Evolutionary conservation across 345 rosid genomes (phyloP).

Genomic region (Eucalyptus globulus): DNA sequence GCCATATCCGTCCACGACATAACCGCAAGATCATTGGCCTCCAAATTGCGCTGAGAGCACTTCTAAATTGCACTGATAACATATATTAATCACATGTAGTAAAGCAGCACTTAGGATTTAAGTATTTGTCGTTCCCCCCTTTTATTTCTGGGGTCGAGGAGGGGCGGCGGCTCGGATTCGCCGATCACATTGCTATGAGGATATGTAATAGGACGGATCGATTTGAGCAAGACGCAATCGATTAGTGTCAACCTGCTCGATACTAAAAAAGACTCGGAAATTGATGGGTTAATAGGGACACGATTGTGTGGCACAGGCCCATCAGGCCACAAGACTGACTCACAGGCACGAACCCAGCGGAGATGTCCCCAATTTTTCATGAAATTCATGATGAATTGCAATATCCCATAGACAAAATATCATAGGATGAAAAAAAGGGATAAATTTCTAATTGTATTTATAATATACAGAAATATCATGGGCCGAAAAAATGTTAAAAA

Average conservation of each 20-base stretch:
- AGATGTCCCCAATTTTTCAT: neutral
- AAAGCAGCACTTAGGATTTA: neutral
- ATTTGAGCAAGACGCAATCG: rapidly evolving
- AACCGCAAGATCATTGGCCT: neutral
- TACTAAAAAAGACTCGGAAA: neutral
- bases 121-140: neutral
- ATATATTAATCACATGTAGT: neutral
- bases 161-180: neutral
- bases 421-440: rapidly evolving
- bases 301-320: neutral
- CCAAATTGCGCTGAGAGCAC: neutral
- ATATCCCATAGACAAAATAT: neutral
- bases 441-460: neutral
- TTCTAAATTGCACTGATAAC: neutral
- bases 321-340: neutral
- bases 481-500: neutral
- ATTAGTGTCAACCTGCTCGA: neutral
- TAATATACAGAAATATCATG: no score
- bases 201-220: neutral
- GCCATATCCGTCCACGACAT: neutral
- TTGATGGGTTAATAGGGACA: neutral
- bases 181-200: rapidly evolving
- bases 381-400: neutral
- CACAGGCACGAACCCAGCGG: rapidly evolving
- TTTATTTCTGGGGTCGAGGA: no score